phyloP scores from a whole-genome alignment of 257 asterid genomes.

The Nicotiana obtusifolia region DNA sequence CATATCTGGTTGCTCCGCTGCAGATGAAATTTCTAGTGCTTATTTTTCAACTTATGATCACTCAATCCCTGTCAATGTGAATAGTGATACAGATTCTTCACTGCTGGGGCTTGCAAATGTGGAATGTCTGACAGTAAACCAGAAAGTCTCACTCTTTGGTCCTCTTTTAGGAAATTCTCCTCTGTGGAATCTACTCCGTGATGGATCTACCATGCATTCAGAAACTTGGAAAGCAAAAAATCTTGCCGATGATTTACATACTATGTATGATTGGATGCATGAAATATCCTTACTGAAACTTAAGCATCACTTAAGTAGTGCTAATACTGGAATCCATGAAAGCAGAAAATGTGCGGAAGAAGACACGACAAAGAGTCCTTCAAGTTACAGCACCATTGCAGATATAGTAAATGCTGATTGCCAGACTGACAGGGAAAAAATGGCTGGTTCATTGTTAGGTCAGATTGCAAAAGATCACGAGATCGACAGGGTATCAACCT shows the following conservation, averaged over 20 bases:
- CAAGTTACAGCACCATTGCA: conserved; percentile 9
- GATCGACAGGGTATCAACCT: conserved; percentile 16
- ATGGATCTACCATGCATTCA: conserved; percentile 20
- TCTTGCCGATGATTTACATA: conserved; percentile 23
- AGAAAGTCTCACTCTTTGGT: conserved; percentile 26
- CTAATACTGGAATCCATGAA: conserved; percentile 22
- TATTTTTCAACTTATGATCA: conserved; percentile 30
- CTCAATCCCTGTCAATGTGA: conserved; percentile 18
- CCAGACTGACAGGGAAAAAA: conserved; percentile 20
- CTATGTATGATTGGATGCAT: conserved; percentile 50
- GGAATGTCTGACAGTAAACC: conserved; percentile 26
- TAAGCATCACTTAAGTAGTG: conserved; percentile 19
- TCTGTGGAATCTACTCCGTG: conserved; percentile 33
- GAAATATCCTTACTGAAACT: conserved; percentile 25
- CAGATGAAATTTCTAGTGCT: conserved; percentile 19
- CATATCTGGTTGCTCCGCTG: conserved; percentile 23
- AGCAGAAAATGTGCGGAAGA: conserved; percentile 11
- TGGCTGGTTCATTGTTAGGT: conserved; percentile 16
- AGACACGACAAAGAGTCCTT: conserved; percentile 11
- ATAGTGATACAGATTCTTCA: conserved; percentile 24
- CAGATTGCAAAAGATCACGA: conserved; percentile 20
- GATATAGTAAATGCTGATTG: conserved; percentile 24
- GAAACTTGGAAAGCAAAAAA: conserved; percentile 19
- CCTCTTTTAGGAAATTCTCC: conserved; percentile 24
- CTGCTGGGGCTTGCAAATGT: conserved; percentile 18